Evolutionary conservation across 345 rosid species (phyloP).

Genomic region (Arabis hirsuta): DNA sequence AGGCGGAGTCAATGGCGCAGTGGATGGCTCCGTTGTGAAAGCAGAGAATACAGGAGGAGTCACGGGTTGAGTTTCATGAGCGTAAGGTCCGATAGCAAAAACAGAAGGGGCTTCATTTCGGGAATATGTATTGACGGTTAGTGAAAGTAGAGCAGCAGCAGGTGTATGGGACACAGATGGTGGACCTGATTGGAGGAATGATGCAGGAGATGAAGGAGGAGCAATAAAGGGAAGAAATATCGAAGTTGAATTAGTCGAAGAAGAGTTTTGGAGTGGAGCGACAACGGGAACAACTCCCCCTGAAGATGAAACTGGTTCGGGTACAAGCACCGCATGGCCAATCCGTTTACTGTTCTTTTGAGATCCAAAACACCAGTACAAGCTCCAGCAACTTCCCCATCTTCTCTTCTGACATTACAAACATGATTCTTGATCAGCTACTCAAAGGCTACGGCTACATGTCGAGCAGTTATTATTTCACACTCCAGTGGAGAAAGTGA

Average conservation of each 20-base stretch:
- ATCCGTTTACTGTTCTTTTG: slow-evolving; percentile 73
- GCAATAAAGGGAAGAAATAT: slow-evolving; percentile 70
- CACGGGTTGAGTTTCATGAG: slow-evolving; percentile 90
- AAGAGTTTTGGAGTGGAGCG: slow-evolving; percentile 47
- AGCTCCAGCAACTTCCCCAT: slow-evolving; percentile 88
- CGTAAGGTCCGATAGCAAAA: slow-evolving; percentile 89
- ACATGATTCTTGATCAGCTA: slow-evolving; percentile 38
- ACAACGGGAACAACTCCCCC: slow-evolving; percentile 22
- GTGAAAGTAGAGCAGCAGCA: slow-evolving; percentile 53
- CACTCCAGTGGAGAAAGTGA: no score
- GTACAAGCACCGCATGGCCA: slow-evolving; percentile 80
- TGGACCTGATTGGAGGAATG: slow-evolving; percentile 92
- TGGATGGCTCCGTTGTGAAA: slow-evolving; percentile 89
- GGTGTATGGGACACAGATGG: slow-evolving; percentile 86
- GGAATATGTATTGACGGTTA: slow-evolving; percentile 59
- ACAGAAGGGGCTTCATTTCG: slow-evolving; percentile 69
- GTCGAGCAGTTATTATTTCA: no score
- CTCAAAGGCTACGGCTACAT: slow-evolving; percentile 10
- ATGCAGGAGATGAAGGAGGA: slow-evolving; percentile 97
- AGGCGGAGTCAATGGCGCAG: slow-evolving; percentile 93
- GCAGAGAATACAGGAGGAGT: slow-evolving; percentile 94
- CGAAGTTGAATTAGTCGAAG: slow-evolving; percentile 48
- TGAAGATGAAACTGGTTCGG: slow-evolving; percentile 56
- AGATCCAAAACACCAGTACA: slow-evolving; percentile 79
- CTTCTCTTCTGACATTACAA: slow-evolving; percentile 61